Evolutionary conservation across 1,284 basidiomycete genomes (phyloP), one percentile per base, ranked within the genome.

Genomic region (Apiotrichum gracile): DNA sequence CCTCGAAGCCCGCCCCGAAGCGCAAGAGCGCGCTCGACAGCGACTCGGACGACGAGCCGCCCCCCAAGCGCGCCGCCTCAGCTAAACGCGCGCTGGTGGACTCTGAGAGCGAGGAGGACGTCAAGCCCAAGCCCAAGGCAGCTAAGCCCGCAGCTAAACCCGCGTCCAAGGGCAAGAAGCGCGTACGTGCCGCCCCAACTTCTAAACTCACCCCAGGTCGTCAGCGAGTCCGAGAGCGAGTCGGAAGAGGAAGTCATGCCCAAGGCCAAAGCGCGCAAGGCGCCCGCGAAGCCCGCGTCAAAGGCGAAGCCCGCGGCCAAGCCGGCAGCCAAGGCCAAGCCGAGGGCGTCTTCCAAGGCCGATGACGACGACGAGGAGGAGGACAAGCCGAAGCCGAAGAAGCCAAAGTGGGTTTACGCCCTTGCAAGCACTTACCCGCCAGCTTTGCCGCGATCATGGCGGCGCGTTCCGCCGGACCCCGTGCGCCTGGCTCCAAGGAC

Each of bases 401-500:
- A 43, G 51, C 66, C 66, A 50, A 69, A 76, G 68, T 76, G 53
- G 51, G 67, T 65, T 16, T 16, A n/a, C 16, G 49, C 33, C 50
- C 54, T 16, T 51, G 13, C n/a, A 31, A 12, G 41, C 39, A 49
- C 44, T 52, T 17, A 57, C 41, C 3, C 14, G 8, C 31, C 49
- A 71, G 64, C 49, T 73, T 53, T 37, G 81, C 82, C 0, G 80
- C 83, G 27, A 82, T 81, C 52, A 82, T 83, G 1, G 85, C 85
- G 2, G 83, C 83, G 51, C 74, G 81, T 1, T 82, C 85, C 40
- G 78, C 76, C 0, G 87, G 87, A 0, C 91, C 90, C 0, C 73
- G 79, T 2, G 83, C 84, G 7, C 87, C 83, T 8, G 73, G 72
- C 8, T 69, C 69, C 34, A 97, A 96, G 70, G 76, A 82, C 12